Evolutionary conservation across 2,329 filamentous ascomycete species (phyloP).

Genomic region (Cladobotryum mycophilum): DNA sequence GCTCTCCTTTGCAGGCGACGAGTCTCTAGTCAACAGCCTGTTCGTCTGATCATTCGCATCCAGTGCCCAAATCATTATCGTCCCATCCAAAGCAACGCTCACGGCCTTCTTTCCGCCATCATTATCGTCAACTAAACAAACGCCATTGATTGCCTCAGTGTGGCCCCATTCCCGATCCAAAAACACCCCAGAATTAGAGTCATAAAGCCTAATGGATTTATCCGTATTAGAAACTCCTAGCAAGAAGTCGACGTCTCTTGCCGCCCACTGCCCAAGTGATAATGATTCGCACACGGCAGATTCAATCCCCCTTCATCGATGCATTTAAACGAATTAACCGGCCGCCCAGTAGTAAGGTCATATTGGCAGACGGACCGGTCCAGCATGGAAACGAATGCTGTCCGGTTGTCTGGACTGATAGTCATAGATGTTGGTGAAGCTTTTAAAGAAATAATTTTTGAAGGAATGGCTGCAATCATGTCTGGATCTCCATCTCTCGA

Average conservation of each 20-base stretch:
- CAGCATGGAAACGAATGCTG: slow-evolving; percentile 52
- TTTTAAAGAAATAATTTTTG: slow-evolving; percentile 74
- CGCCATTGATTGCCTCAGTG: slow-evolving; percentile 85
- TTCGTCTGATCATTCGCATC: slow-evolving; percentile 42
- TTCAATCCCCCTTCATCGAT: slow-evolving; percentile 75
- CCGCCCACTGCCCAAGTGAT: slow-evolving; percentile 52
- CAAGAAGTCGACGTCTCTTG: slow-evolving; percentile 57
- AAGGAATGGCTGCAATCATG: slow-evolving; percentile 68
- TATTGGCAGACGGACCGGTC: slow-evolving; percentile 57
- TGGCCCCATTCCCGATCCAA: slow-evolving; percentile 91
- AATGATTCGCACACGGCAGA: slow-evolving; percentile 78
- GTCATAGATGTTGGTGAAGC: slow-evolving; percentile 82
- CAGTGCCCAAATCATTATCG: slow-evolving; percentile 72
- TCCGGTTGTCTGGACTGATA: slow-evolving; percentile 55
- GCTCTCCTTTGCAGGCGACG: slow-evolving; percentile 47
- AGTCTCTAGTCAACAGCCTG: slow-evolving; percentile 41
- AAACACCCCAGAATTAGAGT: slow-evolving; percentile 67
- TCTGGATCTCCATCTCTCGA: slow-evolving; percentile 59
- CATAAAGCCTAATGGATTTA: slow-evolving; percentile 89
- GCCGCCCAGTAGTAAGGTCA: slow-evolving; percentile 61
- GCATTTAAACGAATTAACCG: slow-evolving; percentile 71
- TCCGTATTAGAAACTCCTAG: slow-evolving; percentile 90
- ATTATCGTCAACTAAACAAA: slow-evolving; percentile 61
- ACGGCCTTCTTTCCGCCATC: slow-evolving; percentile 55
- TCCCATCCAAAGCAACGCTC: slow-evolving; percentile 72